A percentile compares a stretch with the other conserved stretches of the same genome.
phyloP scores from a whole-genome alignment of 2,329 filamentous ascomycete genomes.

The Fusarium sp. region DNA sequence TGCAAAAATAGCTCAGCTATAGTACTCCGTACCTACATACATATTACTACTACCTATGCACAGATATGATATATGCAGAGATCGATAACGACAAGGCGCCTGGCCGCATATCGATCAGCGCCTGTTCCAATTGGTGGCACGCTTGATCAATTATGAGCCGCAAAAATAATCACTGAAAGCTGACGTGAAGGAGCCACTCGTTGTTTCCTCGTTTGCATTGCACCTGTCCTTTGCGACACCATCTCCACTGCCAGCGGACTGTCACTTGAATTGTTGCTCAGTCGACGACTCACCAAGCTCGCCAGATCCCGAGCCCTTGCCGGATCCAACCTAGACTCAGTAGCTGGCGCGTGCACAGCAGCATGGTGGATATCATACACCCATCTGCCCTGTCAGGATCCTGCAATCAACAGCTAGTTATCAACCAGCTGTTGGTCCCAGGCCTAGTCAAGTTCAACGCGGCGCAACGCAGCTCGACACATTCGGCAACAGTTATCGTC shows the following conservation, averaged over 20 bases:
- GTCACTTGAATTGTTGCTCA: conserved; percentile 46
- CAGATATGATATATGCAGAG: conserved; percentile 29
- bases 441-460: conserved; percentile 44
- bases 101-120: conserved; percentile 46
- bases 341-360: conserved; percentile 46
- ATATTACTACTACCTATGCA: conserved; percentile 19
- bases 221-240: conserved; percentile 33
- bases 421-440: conserved; percentile 47
- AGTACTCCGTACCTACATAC: neutral
- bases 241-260: conserved; percentile 44
- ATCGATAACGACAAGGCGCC: conserved; percentile 40
- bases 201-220: conserved; percentile 24
- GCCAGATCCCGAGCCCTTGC: conserved; percentile 48
- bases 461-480: conserved; percentile 51
- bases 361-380: conserved; percentile 42
- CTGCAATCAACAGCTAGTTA: conserved; percentile 44
- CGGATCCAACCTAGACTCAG: conserved; percentile 46
- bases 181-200: conserved; percentile 37
- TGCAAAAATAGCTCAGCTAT: conserved; percentile 49
- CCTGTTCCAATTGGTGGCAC: conserved; percentile 43
- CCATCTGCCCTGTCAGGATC: conserved; percentile 47
- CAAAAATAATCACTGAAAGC: conserved; percentile 37
- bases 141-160: conserved; percentile 42
- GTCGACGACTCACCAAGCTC: conserved; percentile 46
- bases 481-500: conserved; percentile 47